Conservation (phyloP, 768 basidiomycete genomes). For the Rhizopogon sp. region DNA sequence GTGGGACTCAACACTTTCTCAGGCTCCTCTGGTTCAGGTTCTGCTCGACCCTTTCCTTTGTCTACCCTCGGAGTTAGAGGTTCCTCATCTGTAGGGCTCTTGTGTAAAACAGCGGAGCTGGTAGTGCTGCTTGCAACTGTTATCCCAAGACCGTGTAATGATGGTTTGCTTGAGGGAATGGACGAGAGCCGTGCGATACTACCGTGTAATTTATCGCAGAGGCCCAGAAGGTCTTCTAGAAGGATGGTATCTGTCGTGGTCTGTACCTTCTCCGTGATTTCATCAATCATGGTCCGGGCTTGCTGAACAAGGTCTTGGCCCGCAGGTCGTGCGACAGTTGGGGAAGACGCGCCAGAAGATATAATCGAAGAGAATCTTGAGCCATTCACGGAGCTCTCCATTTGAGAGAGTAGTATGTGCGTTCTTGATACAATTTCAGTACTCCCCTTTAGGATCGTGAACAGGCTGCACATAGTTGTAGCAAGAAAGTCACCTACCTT, state of each 20-base stretch:
- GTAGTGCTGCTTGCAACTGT: conserved; percentile 23
- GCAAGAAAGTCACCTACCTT: conserved; percentile 47
- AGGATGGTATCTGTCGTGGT: conserved; percentile 50
- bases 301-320: conserved; percentile 39
- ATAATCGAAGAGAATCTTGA: not conserved
- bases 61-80: conserved; percentile 62
- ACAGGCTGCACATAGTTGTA: not conserved
- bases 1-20: conserved; percentile 74
- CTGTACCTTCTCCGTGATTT: conserved; percentile 50
- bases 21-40: conserved; percentile 59
- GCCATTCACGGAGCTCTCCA: conserved; percentile 27
- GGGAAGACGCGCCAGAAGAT: conserved; percentile 1
- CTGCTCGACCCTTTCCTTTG: conserved; percentile 74
- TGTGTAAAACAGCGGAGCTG: conserved; percentile 18
- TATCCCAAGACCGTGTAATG: conserved; percentile 42
- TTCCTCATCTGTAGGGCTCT: conserved; percentile 11
- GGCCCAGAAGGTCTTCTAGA: conserved; percentile 59
- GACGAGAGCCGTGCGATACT: conserved; percentile 46
- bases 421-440: conserved; percentile 28
- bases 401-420: conserved; percentile 33
- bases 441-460: not conserved
- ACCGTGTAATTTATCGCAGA: conserved; percentile 68
- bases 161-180: conserved; percentile 34
- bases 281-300: conserved; percentile 47
- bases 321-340: conserved; percentile 4